These are phyloP conservation scores for Sphaerobolus stellatus DNA, from an alignment of 1,284 basidiomycete genomes.

Conservation along the genomic window DNA sequence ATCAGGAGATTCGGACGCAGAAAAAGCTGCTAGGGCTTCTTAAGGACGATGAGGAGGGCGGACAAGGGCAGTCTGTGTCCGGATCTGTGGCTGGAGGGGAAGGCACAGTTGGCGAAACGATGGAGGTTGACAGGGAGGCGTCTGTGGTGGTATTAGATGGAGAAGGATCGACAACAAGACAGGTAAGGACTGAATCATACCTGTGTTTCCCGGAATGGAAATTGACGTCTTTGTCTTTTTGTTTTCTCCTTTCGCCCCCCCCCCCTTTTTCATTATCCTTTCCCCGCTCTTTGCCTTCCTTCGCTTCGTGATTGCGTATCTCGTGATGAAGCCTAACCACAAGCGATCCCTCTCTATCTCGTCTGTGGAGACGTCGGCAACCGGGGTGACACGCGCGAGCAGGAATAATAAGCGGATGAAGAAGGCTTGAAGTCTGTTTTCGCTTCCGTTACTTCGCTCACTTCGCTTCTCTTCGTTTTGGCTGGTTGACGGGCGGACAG, in stretches of 20 bases:
- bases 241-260: neutral
- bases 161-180: slow-evolving; percentile 26
- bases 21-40: slow-evolving; percentile 65
- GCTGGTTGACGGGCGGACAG: too few relatives aligned
- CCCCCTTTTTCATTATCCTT: slow-evolving; percentile 24
- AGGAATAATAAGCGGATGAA: slow-evolving; percentile 13
- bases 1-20: slow-evolving; percentile 76
- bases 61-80: neutral
- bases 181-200: slow-evolving; percentile 19
- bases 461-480: too few relatives aligned
- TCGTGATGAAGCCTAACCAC: slow-evolving; percentile 1
- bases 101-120: slow-evolving; percentile 2
- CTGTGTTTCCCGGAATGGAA: slow-evolving; percentile 27
- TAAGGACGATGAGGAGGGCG: slow-evolving; percentile 23
- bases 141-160: slow-evolving; percentile 29
- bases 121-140: slow-evolving; percentile 8
- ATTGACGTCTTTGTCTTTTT: slow-evolving; percentile 20
- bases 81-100: slow-evolving; percentile 8
- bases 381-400: slow-evolving; percentile 14
- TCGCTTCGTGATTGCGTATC: neutral
- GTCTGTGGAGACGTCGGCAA: slow-evolving; percentile 18
- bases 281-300: neutral
- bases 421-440: neutral
- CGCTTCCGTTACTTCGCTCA: too few relatives aligned
- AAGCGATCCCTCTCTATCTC: slow-evolving; percentile 21